Base-by-base conservation (phyloP, 371 early-diverging fungal species). In the Apophysomyces variabilis region DNA sequence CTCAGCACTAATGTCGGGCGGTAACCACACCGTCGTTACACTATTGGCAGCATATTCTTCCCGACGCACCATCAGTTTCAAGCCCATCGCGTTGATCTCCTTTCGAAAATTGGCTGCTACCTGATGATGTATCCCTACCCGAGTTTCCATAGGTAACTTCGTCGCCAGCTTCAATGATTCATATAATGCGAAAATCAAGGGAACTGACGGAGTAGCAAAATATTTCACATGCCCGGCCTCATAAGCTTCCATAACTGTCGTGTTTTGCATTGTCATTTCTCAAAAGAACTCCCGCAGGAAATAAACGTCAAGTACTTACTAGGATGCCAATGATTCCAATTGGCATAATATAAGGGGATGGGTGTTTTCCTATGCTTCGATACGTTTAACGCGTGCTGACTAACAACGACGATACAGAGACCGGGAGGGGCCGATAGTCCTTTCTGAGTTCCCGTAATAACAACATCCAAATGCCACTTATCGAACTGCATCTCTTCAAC, bases 191-290 rank as follows among this genome's bases (percentile, higher is more conserved):
- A 90, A 85, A 74, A 98, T 87, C 65, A 93, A 85, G 83, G 96
- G 96, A 56, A 98, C 99, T 47, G 96, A 91, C 11, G 99, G 99
- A 14, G 99, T 98, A 64, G 96, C 97, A 84, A 97, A 98, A 83
- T 98, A 98, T 58, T 88, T 86, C 35, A 93, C 92, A 68, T 92
- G 89, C 68, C 96, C 90, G 7, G 90, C 87, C 81, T 96, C 97
- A 75, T 97, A 98, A 32, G 94, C 91, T 62, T 90, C 75, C 97
- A 97, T 97, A 74, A 98, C 94, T 74, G 87, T 50, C 32, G 16
- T n/a, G 5, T 50, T 50, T 50, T 9, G 16, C 11, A 7, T 9
- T 50, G 8, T 26, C 32, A 26, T 26, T 26, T 26, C 32, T 3
- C 32, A 26, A 26, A 26, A 3, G 32, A 26, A 26, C 32, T 26